Percentiles rank a stretch among this genome's conserved stretches.
Evolutionary conservation across 1,139 yeast genomes (phyloP).

Genomic region (Diutina sp.): DNA sequence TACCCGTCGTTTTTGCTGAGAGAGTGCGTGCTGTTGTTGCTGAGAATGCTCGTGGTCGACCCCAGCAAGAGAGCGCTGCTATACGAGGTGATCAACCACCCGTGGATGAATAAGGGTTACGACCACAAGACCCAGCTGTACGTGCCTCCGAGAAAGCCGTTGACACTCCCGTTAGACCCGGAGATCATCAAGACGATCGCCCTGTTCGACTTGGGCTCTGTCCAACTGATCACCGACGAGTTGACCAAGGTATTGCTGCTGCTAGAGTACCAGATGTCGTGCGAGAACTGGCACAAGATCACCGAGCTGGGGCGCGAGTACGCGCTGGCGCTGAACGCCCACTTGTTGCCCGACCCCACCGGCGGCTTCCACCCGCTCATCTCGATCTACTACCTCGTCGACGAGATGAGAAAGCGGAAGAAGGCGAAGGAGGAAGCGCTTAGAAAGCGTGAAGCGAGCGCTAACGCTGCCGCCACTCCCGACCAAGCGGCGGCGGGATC

Average conservation of each 20-base stretch:
- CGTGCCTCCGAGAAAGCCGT: slow-evolving; percentile 67
- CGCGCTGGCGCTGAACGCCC: slow-evolving; percentile 26
- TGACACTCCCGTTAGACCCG: slow-evolving; percentile 60
- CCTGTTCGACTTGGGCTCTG: slow-evolving; percentile 66
- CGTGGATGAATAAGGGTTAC: slow-evolving; percentile 90
- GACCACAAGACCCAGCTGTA: slow-evolving; percentile 62
- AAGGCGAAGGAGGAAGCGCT: slow-evolving; percentile 40
- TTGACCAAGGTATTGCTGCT: slow-evolving; percentile 50
- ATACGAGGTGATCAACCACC: slow-evolving; percentile 72
- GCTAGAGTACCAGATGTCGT: slow-evolving; percentile 54
- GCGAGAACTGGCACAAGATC: slow-evolving; percentile 46
- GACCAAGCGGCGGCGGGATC: background rate
- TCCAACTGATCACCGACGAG: slow-evolving; percentile 42
- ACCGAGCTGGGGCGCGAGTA: slow-evolving; percentile 24
- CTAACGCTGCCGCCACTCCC: background rate
- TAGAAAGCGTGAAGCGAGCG: slow-evolving; percentile 12
- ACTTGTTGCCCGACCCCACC: slow-evolving; percentile 62
- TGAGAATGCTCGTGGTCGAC: slow-evolving; percentile 87
- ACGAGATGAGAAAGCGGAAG: slow-evolving; percentile 68
- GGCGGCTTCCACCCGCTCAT: slow-evolving; percentile 80
- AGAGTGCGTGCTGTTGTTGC: slow-evolving; percentile 73
- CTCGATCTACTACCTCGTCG: slow-evolving; percentile 76
- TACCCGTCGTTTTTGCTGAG: slow-evolving; percentile 75
- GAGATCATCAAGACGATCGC: slow-evolving; percentile 66
- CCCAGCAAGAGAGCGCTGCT: slow-evolving; percentile 72